Percentiles rank a stretch among this genome's conserved stretches.
These are phyloP conservation scores for Lactarius indigo DNA, from an alignment of 768 basidiomycete genomes.

Conservation along the genomic window DNA sequence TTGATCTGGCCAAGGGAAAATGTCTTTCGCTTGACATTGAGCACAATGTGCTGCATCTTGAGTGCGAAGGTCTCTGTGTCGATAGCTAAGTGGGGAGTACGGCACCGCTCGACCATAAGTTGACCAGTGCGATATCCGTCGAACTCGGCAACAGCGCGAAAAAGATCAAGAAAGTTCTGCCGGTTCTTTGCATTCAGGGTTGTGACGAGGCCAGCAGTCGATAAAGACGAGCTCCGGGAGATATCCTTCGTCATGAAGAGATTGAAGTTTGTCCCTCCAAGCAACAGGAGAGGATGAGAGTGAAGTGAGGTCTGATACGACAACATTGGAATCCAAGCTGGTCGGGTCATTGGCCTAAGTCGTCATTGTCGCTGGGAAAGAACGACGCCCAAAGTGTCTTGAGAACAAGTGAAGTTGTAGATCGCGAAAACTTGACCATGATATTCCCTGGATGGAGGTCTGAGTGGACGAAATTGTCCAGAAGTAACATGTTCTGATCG, in stretches of 20 bases:
- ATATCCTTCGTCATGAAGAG: constrained; percentile 67
- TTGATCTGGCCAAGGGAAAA: constrained; percentile 97
- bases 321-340: constrained; percentile 34
- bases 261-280: constrained; percentile 69
- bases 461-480: constrained; percentile 97
- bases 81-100: constrained; percentile 82
- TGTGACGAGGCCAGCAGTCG: constrained; percentile 92
- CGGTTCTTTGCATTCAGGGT: constrained; percentile 80
- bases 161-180: constrained; percentile 92
- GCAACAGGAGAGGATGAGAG: constrained; percentile 54
- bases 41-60: constrained; percentile 94
- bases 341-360: constrained; percentile 9
- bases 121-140: constrained; percentile 95
- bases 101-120: constrained; percentile 94
- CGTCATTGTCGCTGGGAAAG: constrained; percentile 38
- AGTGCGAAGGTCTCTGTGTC: constrained; percentile 95
- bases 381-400: constrained; percentile 54
- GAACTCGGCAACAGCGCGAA: constrained; percentile 92
- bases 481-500: constrained; percentile 87
- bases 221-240: constrained; percentile 95
- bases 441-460: constrained; percentile 94
- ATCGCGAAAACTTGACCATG: constrained; percentile 95
- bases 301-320: constrained; percentile 66
- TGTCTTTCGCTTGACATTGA: constrained; percentile 92
- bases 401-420: constrained; percentile 62